A percentile compares a stretch with the other conserved stretches of the same genome.
Conservation (phyloP, 2,329 filamentous ascomycete species). For the Cladosporium sp. region DNA sequence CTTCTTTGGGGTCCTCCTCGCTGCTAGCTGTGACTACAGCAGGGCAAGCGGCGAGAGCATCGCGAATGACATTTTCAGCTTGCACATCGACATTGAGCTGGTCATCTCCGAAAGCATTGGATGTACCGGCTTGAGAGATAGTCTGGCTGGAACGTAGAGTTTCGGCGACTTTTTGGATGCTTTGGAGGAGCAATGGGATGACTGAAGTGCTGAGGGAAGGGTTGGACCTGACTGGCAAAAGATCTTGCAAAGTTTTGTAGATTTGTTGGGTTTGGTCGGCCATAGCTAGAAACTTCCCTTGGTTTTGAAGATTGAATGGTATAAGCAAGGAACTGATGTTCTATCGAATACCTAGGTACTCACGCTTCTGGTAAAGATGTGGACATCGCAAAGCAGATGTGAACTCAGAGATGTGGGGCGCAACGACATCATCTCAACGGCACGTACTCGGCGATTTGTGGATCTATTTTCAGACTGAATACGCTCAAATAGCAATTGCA, state of each 20-base stretch:
- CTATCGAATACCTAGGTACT: not conserved
- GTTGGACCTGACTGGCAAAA: constrained; percentile 4
- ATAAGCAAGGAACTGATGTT: not conserved
- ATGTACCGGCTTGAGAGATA: constrained; percentile 51
- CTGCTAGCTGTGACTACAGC: constrained; percentile 56
- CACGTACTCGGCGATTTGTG: constrained; percentile 1
- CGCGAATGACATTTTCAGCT: constrained; percentile 52
- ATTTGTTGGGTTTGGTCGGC: constrained; percentile 4
- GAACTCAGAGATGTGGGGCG: constrained; percentile 3
- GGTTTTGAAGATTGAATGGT: not conserved
- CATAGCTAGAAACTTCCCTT: not conserved
- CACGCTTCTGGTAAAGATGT: not conserved
- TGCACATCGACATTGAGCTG: constrained; percentile 60
- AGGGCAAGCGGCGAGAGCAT: constrained; percentile 46
- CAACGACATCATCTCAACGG: constrained; percentile 6
- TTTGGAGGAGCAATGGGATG: constrained; percentile 51
- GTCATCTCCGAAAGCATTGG: constrained; percentile 61
- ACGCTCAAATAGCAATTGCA: not conserved
- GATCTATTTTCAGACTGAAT: not conserved
- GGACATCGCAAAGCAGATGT: not conserved
- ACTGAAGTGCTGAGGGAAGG: constrained; percentile 39
- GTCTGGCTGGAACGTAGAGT: constrained; percentile 48
- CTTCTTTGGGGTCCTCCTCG: constrained; percentile 56
- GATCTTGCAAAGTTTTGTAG: not conserved
- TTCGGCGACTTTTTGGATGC: constrained; percentile 48